Base-by-base conservation (phyloP, 441 rosid species). In the Gossypium gossypioides region DNA sequence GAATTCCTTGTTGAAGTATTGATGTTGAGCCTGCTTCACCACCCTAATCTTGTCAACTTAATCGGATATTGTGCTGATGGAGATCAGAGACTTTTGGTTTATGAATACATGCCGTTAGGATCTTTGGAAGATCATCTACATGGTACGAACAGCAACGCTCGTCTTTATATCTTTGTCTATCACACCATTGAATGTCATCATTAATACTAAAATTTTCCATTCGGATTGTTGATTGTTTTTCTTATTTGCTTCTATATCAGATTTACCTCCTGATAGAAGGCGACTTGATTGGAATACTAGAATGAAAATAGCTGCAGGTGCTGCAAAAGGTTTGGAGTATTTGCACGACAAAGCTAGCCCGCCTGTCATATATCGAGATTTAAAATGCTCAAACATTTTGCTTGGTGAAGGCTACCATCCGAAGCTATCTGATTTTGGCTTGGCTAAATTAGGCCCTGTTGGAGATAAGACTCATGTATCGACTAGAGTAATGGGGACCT, bases 301-400 rank as follows among this genome's bases (percentile, higher is more conserved):
- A 77, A 91, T 93, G 98, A 93, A 85, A 76, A 84, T 93, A 78
- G 97, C 97, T 76, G 96, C 97, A 1, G 98, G 98, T 67, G 98
- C 96, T 78, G 98, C 97, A 5, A 89, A 90, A 77, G 98, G 98
- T 6, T 74, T 93, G 85, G 95, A 88, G 84, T 85, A 91, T 81
- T 81, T 93, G 72, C 96, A 93, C 3, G 95, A 93, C 72, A 86
- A 84, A 83, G 91, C 95, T 76, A 89, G 74, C 9, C 97, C 98
- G 2, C 96, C 98, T 5, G 97, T 93, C 77, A 93, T 93, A 80
- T 94, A 88, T 57, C 93, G 98, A 3, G 97, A 93, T 76, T 81
- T 93, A 62, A 93, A 93, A 81, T 89, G 97, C 81, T 91, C 97
- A 9, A 91, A 93, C 81, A 91, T 91, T 76, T 83, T 93, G 75